Evolutionary conservation across 129 eudicot genomes (phyloP).

Genomic region (Artemisia tridentata): DNA sequence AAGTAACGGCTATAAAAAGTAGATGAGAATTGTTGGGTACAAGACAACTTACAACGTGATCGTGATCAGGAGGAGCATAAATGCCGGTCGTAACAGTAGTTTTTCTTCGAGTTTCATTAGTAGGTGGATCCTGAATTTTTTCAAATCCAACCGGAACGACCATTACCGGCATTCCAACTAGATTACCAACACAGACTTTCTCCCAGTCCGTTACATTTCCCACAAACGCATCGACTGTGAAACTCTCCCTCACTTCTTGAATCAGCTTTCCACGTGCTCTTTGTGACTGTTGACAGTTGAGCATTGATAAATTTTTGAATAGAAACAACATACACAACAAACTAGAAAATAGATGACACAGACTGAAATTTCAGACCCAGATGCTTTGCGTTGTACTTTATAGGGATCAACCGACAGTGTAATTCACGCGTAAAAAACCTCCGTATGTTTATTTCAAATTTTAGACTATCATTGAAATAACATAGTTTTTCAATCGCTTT

Average conservation of each 20-base stretch:
- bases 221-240: slow-evolving; percentile 77
- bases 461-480: too few species aligned
- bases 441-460: too few species aligned
- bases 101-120: slow-evolving; percentile 47
- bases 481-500: too few species aligned
- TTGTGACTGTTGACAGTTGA: slow-evolving; percentile 52
- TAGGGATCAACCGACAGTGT: too few species aligned
- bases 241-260: slow-evolving; percentile 58
- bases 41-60: slow-evolving; percentile 69
- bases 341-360: background rate
- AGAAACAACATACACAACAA: background rate
- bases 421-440: too few species aligned
- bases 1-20: background rate
- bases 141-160: slow-evolving; percentile 79
- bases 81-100: slow-evolving; percentile 71
- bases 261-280: slow-evolving; percentile 81
- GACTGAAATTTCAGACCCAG: too few species aligned
- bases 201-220: slow-evolving; percentile 93
- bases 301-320: background rate
- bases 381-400: too few species aligned
- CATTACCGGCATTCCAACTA: slow-evolving; percentile 86
- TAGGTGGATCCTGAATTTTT: slow-evolving; percentile 52
- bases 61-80: slow-evolving; percentile 79
- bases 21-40: background rate
- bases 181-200: slow-evolving; percentile 79